phyloP scores from a whole-genome alignment of 1,284 basidiomycete species.

The Moesziomyces sp. region DNA sequence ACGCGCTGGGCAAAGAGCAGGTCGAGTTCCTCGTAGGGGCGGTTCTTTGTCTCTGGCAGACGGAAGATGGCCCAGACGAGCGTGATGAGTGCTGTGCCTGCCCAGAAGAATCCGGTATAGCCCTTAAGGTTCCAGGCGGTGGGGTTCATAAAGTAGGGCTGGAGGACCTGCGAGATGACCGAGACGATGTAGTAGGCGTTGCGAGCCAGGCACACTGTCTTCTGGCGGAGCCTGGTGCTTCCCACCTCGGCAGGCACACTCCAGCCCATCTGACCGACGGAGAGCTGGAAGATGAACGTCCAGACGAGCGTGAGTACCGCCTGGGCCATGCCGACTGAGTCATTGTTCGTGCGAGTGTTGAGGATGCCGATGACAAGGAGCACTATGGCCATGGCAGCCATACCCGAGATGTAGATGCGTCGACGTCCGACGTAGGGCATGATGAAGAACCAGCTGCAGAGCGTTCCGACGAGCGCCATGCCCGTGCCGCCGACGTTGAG shows the following conservation, averaged over 20 bases:
- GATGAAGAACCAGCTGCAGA: constrained; percentile 68
- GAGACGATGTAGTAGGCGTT: constrained; percentile 67
- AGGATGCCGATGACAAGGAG: constrained; percentile 65
- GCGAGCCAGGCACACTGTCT: constrained; percentile 71
- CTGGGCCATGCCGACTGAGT: constrained; percentile 57
- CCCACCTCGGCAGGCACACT: constrained; percentile 67
- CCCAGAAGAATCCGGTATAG: constrained; percentile 69
- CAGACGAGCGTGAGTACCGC: constrained; percentile 68
- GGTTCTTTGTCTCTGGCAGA: constrained; percentile 68
- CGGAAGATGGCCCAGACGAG: constrained; percentile 65
- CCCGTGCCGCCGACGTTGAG: constrained; percentile 68
- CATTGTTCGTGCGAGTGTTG: constrained; percentile 67
- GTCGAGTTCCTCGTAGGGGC: constrained; percentile 69
- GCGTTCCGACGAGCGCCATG: constrained; percentile 66
- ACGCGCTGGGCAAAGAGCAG: constrained; percentile 65
- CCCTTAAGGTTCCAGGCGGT: constrained; percentile 10
- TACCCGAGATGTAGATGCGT: constrained; percentile 70
- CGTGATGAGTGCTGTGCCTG: constrained; percentile 65
- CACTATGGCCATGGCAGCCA: constrained; percentile 63
- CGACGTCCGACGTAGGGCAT: constrained; percentile 67
- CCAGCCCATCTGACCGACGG: no score
- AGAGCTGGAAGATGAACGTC: no score
- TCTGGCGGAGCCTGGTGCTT: constrained; percentile 70
- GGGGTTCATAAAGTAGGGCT: constrained; percentile 54
- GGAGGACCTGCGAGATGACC: constrained; percentile 68